phyloP scores from a whole-genome alignment of 2,329 filamentous ascomycete species.

The Aspergillus neoniger region DNA sequence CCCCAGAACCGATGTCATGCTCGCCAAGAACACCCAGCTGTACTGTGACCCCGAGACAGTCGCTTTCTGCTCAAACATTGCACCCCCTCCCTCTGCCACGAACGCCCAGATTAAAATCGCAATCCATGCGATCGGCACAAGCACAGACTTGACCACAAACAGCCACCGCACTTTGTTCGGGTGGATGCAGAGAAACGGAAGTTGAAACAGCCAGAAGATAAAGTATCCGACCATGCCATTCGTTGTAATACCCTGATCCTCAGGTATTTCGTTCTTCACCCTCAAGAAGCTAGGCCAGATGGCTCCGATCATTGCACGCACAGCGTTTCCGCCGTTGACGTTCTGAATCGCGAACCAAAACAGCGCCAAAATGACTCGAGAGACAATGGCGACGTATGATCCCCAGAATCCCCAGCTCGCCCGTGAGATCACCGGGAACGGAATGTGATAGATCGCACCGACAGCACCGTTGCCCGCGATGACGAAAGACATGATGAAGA shows the following conservation, averaged over 20 bases:
- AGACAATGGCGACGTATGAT: slow-evolving; percentile 57
- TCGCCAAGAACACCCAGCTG: slow-evolving; percentile 57
- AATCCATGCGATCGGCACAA: slow-evolving; percentile 61
- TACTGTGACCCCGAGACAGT: slow-evolving; percentile 54
- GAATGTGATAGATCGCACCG: slow-evolving; percentile 53
- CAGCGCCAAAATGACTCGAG: slow-evolving; percentile 55
- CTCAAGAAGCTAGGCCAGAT: slow-evolving; percentile 50
- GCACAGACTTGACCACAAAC: slow-evolving; percentile 41
- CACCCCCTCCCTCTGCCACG: slow-evolving; percentile 55
- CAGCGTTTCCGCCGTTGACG: slow-evolving; percentile 61
- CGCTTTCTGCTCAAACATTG: slow-evolving; percentile 49
- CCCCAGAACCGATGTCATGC: slow-evolving; percentile 52
- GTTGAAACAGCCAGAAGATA: slow-evolving; percentile 49
- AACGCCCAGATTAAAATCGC: slow-evolving; percentile 66
- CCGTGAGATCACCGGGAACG: slow-evolving; percentile 59
- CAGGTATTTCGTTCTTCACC: slow-evolving; percentile 43
- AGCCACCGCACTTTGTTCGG: slow-evolving; percentile 43
- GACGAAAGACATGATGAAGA: slow-evolving; percentile 59
- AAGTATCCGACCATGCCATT: slow-evolving; percentile 49
- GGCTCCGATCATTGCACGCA: slow-evolving; percentile 55
- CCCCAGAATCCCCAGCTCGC: slow-evolving; percentile 61
- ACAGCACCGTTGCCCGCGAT: slow-evolving; percentile 63
- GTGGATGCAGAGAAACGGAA: slow-evolving; percentile 49
- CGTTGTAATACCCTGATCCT: slow-evolving; percentile 48
- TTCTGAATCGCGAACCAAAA: slow-evolving; percentile 69